These are phyloP conservation scores for Adansonia gregorii DNA, from an alignment of 441 rosid genomes.

Conservation along the genomic window DNA sequence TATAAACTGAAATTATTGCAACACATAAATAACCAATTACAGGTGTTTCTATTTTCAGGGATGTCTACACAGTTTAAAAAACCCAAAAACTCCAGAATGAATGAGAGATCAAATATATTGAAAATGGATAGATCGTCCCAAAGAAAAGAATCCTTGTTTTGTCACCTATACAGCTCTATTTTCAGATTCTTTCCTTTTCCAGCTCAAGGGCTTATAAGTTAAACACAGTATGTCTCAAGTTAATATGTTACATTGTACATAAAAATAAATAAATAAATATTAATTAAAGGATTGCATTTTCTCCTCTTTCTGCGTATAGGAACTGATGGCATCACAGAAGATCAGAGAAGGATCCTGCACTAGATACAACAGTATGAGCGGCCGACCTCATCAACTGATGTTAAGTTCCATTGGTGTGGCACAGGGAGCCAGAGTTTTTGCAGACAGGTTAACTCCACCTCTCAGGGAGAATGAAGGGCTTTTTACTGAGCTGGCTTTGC, in stretches of 20 bases:
- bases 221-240: constrained; percentile 37
- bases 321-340: constrained; percentile 30
- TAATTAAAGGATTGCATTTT: constrained; percentile 35
- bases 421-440: constrained; percentile 54
- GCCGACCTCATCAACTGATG: constrained; percentile 29
- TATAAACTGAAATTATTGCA: background rate
- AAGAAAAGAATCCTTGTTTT: constrained; percentile 32
- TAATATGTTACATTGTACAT: constrained; percentile 46
- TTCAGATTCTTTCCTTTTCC: constrained; percentile 30
- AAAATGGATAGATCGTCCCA: constrained; percentile 27
- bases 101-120: background rate
- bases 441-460: constrained; percentile 62
- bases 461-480: constrained; percentile 63
- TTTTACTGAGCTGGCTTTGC: constrained; percentile 61
- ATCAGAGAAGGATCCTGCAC: constrained; percentile 28
- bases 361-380: constrained; percentile 19
- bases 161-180: constrained; percentile 33
- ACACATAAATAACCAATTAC: constrained; percentile 1
- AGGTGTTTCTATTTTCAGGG: constrained; percentile 22
- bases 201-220: constrained; percentile 30
- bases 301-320: constrained; percentile 25
- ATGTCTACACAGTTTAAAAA: constrained; percentile 41
- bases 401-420: constrained; percentile 41
- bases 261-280: constrained; percentile 38
- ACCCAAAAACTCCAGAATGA: constrained; percentile 30